A percentile compares a stretch with the other conserved stretches of the same genome.
Evolutionary conservation across 2,329 filamentous ascomycete species (phyloP).

Genomic region (Cryphonectria parasitica): DNA sequence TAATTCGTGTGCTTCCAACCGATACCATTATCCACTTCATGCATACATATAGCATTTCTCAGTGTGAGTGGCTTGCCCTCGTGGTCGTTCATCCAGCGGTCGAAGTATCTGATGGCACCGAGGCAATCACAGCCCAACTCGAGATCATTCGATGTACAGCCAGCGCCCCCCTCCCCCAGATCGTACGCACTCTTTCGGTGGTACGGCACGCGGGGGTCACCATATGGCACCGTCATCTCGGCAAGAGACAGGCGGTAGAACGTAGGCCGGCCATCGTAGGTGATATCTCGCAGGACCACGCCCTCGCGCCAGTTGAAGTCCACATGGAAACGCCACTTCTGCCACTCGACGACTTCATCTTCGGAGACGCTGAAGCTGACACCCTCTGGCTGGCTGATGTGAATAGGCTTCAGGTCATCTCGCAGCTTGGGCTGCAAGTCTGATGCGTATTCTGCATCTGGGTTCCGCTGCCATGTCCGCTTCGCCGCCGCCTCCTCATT

Average conservation of each 20-base stretch:
- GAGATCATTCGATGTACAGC: conserved; percentile 20
- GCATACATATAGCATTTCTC: conserved; percentile 58
- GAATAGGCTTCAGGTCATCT: conserved; percentile 54
- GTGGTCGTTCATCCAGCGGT: conserved; percentile 62
- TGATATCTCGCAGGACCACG: conserved; percentile 58
- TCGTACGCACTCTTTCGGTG: conserved; percentile 21
- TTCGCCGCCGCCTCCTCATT: conserved; percentile 8
- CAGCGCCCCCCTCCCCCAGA: conserved; percentile 18
- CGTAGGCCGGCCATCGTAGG: conserved; percentile 64
- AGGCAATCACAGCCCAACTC: conserved; percentile 24
- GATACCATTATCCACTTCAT: conserved; percentile 61
- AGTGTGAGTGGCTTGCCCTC: conserved; percentile 50
- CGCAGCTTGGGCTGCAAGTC: conserved; percentile 18
- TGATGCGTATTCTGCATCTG: conserved; percentile 54
- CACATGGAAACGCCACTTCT: conserved; percentile 49
- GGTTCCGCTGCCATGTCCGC: conserved; percentile 45
- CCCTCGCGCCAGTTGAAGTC: conserved; percentile 57
- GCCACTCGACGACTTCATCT: conserved; percentile 23
- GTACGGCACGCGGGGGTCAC: conserved; percentile 18
- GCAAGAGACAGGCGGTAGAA: conserved; percentile 60
- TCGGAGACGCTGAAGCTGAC: conserved; percentile 53
- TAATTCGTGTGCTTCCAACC: conserved; percentile 62
- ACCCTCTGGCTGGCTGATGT: conserved; percentile 65
- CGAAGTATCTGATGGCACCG: conserved; percentile 42
- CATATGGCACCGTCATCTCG: conserved; percentile 65